Conservation (phyloP, 345 rosid species). For the Salix brachista region DNA sequence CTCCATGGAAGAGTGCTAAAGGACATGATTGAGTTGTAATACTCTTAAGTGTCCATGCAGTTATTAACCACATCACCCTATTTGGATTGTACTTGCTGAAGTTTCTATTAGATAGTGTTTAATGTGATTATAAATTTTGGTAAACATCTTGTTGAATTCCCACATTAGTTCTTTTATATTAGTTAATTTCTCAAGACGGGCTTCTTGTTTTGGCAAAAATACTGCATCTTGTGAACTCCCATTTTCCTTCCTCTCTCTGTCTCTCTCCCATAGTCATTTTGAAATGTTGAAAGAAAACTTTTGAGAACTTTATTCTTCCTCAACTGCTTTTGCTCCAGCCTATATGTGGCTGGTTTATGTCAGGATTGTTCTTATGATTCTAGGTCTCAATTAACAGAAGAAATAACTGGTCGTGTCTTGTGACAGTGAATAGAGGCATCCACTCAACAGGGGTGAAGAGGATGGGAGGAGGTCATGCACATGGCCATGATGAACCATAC, state of each 20-base stretch:
- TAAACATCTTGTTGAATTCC: not conserved
- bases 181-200: not conserved
- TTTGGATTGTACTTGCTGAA: not conserved
- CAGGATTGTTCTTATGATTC: not conserved
- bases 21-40: not conserved
- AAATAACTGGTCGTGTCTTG: not conserved
- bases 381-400: not conserved
- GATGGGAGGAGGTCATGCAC: conserved; percentile 69
- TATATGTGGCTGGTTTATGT: not conserved
- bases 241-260: no score
- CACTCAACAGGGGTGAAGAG: conserved; percentile 77
- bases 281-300: not conserved
- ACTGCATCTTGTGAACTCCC: not conserved
- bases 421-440: conserved; percentile 22
- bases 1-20: not conserved
- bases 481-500: conserved; percentile 64
- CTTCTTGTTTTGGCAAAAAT: not conserved
- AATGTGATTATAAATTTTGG: not conserved
- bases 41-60: not conserved
- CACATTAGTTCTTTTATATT: not conserved
- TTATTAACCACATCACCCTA: not conserved
- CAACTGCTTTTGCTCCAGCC: not conserved
- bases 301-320: not conserved
- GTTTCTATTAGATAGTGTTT: not conserved
- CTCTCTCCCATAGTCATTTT: not conserved